Conservation (phyloP, 2,329 filamentous ascomycete species). For the Tolypocladium ophioglossoides region DNA sequence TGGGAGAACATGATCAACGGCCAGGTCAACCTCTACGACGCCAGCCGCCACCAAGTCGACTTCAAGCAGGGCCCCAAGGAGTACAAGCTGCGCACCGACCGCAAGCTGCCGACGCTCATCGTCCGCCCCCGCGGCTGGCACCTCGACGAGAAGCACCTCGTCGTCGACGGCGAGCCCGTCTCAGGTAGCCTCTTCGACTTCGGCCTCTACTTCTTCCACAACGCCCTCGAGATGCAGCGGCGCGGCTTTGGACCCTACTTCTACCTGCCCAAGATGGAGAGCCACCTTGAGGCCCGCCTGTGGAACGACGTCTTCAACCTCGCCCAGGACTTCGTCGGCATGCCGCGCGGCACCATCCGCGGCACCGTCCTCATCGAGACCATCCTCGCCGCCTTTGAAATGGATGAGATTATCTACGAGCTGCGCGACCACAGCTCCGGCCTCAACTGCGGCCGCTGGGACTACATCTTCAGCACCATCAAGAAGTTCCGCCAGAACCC, state of each 20-base stretch:
- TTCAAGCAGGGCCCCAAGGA: slow-evolving; percentile 94
- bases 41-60: slow-evolving; percentile 85
- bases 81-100: slow-evolving; percentile 93
- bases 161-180: slow-evolving; percentile 88
- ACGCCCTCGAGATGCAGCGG: slow-evolving; percentile 77
- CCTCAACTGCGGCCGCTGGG: slow-evolving; percentile 97
- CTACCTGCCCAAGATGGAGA: slow-evolving; percentile 97
- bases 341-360: slow-evolving; percentile 84
- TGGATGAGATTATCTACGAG: slow-evolving; percentile 99
- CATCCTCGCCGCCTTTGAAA: slow-evolving; percentile 95
- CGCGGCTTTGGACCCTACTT: slow-evolving; percentile 89
- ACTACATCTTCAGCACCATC: slow-evolving; percentile 99
- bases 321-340: slow-evolving; percentile 82
- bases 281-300: slow-evolving; percentile 87
- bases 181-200: slow-evolving; percentile 93
- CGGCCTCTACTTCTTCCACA: slow-evolving; percentile 98
- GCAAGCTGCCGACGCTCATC: slow-evolving; percentile 77
- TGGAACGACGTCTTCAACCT: slow-evolving; percentile 99
- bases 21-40: slow-evolving; percentile 95
- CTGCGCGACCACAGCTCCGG: slow-evolving; percentile 92
- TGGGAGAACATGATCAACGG: slow-evolving; percentile 99
- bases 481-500: slow-evolving; percentile 98
- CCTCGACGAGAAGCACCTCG: slow-evolving; percentile 96
- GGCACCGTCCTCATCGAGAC: slow-evolving; percentile 96
- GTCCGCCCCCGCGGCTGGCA: slow-evolving; percentile 95